phyloP scores from a whole-genome alignment of 1,284 basidiomycete species.

The Porodaedalea pini region DNA sequence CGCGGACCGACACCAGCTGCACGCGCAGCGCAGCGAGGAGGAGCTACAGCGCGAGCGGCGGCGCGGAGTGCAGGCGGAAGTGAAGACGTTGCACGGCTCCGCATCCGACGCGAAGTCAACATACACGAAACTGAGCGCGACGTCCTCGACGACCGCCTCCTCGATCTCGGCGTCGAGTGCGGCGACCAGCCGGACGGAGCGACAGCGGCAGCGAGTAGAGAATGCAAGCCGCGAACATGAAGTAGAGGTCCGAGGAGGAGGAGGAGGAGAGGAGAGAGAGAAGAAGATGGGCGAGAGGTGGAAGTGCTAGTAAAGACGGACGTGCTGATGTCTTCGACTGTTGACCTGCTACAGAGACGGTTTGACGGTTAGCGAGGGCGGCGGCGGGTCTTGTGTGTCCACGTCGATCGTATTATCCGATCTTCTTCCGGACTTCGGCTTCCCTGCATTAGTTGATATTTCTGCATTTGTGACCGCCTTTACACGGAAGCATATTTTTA shows the following conservation, averaged over 20 bases:
- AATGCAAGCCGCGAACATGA: background rate
- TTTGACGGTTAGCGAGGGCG: background rate
- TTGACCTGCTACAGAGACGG: slow-evolving; percentile 11
- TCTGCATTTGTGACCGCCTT: too few relatives aligned
- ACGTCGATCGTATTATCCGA: too few relatives aligned
- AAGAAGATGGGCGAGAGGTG: background rate
- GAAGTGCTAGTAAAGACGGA: slow-evolving; percentile 17
- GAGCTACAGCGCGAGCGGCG: slow-evolving; percentile 2
- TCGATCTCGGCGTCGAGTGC: too few relatives aligned
- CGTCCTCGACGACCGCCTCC: too few relatives aligned
- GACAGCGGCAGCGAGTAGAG: background rate
- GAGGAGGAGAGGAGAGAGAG: background rate
- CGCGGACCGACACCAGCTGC: background rate
- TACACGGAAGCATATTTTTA: too few relatives aligned
- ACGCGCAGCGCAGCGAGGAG: background rate
- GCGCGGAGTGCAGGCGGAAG: slow-evolving; percentile 3
- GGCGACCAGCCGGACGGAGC: background rate
- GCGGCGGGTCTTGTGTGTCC: too few relatives aligned
- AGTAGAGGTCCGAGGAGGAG: background rate
- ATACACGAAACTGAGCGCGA: background rate
- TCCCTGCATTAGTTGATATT: too few relatives aligned
- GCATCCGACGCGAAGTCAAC: background rate
- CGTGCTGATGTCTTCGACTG: slow-evolving; percentile 18
- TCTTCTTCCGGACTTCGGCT: too few relatives aligned
- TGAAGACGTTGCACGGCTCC: background rate